Conservation (phyloP, 2,329 filamentous ascomycete species). For the Xylariomycetidae sp. region DNA sequence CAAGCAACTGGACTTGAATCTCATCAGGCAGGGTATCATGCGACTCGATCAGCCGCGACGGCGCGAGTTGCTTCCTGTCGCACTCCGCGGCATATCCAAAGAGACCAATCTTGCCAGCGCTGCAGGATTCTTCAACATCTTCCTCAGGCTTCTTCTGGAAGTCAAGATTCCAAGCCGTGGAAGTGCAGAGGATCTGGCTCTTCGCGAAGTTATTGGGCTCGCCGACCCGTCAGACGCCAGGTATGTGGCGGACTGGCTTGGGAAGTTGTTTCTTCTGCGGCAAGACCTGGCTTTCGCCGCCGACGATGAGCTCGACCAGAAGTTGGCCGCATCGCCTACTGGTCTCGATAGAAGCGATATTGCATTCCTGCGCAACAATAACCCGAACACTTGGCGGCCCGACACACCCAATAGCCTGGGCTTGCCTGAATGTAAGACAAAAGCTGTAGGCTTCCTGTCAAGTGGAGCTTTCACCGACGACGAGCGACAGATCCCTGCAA, state of each 20-base stretch:
- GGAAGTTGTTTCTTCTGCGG: conserved; percentile 68
- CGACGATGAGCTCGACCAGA: conserved; percentile 18
- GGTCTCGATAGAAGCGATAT: conserved; percentile 62
- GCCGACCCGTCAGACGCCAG: conserved; percentile 60
- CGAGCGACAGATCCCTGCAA: conserved; percentile 75
- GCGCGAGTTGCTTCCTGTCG: conserved; percentile 63
- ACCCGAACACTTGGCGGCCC: conserved; percentile 63
- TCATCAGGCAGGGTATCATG: conserved; percentile 73
- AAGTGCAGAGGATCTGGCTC: conserved; percentile 66
- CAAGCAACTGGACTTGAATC: conserved; percentile 81
- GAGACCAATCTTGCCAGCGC: conserved; percentile 44
- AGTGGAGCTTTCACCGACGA: conserved; percentile 80
- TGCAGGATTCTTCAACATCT: conserved; percentile 71
- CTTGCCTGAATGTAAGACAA: conserved; percentile 63
- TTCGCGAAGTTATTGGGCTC: conserved; percentile 63
- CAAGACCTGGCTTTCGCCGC: conserved; percentile 32
- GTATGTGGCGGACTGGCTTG: conserved; percentile 70
- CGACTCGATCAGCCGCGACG: conserved; percentile 53
- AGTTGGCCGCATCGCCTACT: conserved; percentile 32
- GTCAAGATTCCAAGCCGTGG: conserved; percentile 69
- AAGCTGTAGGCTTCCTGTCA: conserved; percentile 64
- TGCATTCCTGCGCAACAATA: conserved; percentile 62
- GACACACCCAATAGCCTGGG: conserved; percentile 55
- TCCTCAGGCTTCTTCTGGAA: conserved; percentile 68
- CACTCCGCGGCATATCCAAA: conserved; percentile 60